phyloP scores from a whole-genome alignment of 495 filamentous ascomycete genomes.

The Evansstolkia leycettana region DNA sequence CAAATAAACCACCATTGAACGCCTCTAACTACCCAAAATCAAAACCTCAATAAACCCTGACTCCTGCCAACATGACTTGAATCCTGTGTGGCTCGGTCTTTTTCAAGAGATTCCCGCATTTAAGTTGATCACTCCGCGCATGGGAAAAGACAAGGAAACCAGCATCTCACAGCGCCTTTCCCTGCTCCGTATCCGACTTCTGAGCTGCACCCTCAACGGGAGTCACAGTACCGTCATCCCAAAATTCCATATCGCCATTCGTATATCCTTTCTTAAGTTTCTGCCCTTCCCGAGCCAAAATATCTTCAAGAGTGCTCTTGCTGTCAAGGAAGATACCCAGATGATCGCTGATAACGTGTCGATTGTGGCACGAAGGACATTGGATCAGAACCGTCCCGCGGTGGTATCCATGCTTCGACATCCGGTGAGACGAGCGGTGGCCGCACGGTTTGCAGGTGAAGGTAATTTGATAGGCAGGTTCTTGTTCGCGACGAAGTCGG shows the following conservation, averaged over 20 bases:
- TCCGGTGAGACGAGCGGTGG: conserved; percentile 56
- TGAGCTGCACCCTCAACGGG: not conserved
- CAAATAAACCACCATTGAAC: no score
- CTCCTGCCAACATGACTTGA: no score
- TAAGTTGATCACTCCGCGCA: no score
- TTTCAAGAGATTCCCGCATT: no score
- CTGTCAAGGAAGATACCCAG: conserved; percentile 40
- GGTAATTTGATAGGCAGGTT: conserved; percentile 67
- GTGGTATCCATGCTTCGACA: conserved; percentile 92
- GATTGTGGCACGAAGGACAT: conserved; percentile 70
- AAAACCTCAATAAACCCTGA: no score
- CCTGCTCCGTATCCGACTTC: no score
- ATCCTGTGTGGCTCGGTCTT: no score
- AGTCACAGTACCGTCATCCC: conserved; percentile 45
- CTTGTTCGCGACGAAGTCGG: conserved; percentile 25
- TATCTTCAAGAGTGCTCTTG: conserved; percentile 23
- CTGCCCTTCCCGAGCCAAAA: conserved; percentile 21
- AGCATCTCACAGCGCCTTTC: no score
- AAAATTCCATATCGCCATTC: conserved; percentile 55
- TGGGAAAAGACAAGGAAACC: no score
- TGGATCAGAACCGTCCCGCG: conserved; percentile 74
- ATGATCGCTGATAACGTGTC: conserved; percentile 89
- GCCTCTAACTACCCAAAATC: no score
- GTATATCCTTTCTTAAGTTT: conserved; percentile 19
- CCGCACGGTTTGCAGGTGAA: conserved; percentile 90